These are phyloP conservation scores for Fusarium avenaceum DNA, from an alignment of 2,329 filamentous ascomycete genomes.

Conservation along the genomic window DNA sequence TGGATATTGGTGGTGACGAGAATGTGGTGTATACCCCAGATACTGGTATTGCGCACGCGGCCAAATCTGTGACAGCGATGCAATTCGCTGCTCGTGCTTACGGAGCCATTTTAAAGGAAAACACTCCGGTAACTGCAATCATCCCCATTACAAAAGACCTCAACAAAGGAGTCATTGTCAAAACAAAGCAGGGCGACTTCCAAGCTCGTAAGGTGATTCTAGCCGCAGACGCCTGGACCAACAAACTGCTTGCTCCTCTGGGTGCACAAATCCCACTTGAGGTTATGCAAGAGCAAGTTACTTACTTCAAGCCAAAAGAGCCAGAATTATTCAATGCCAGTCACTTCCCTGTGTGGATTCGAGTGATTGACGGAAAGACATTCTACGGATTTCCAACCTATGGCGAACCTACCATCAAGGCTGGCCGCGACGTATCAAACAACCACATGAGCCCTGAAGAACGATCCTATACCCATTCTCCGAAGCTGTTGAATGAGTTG, in stretches of 20 bases:
- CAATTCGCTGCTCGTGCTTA: conserved; percentile 10
- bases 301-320: conserved; percentile 6
- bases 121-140: not conserved
- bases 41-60: conserved; percentile 12
- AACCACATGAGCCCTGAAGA: conserved; percentile 5
- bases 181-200: conserved; percentile 1
- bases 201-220: conserved; percentile 1
- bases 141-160: not conserved
- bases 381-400: conserved; percentile 12
- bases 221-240: conserved; percentile 14
- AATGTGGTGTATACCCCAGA: conserved; percentile 8
- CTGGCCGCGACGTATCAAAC: not conserved
- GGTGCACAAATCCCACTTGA: conserved; percentile 2
- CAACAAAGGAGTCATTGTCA: not conserved
- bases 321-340: not conserved
- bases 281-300: conserved; percentile 14
- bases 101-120: conserved; percentile 7
- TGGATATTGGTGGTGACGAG: not conserved
- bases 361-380: not conserved
- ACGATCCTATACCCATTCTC: not conserved
- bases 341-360: conserved; percentile 11
- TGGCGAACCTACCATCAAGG: conserved; percentile 12
- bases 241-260: conserved; percentile 4
- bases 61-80: conserved; percentile 1
- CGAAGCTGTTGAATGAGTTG: not conserved